These are phyloP conservation scores for Apiotrichum veenhuisii DNA, from an alignment of 1,284 basidiomycete species.

Conservation along the genomic window DNA sequence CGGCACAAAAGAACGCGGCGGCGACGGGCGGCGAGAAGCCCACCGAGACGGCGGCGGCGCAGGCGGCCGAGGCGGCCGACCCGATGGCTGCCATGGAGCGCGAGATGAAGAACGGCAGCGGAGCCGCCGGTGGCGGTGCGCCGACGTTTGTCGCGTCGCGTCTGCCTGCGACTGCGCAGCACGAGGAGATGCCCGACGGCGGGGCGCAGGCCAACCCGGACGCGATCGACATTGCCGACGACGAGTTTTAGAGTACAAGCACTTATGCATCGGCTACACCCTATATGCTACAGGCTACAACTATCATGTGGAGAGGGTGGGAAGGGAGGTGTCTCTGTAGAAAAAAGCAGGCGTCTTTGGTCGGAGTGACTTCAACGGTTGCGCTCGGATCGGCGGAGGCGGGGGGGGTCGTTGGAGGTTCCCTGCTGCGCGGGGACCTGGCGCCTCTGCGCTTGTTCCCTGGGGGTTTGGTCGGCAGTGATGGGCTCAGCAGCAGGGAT, in stretches of 20 bases:
- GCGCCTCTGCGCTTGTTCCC: too few species aligned
- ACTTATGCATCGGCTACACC: neutral
- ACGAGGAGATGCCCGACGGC: slow-evolving; percentile 29
- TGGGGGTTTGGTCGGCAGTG: too few species aligned
- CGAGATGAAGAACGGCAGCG: slow-evolving; percentile 58
- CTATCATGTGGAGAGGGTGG: too few species aligned
- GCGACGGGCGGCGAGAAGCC: slow-evolving; percentile 44
- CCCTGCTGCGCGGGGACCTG: too few species aligned
- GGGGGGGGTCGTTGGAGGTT: too few species aligned
- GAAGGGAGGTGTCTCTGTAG: too few species aligned
- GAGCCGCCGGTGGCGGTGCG: slow-evolving; percentile 6
- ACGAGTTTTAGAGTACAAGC: slow-evolving; percentile 35
- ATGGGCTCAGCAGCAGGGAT: too few species aligned
- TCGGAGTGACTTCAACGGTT: too few species aligned
- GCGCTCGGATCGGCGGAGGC: too few species aligned
- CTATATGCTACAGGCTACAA: neutral
- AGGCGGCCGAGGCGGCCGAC: slow-evolving; percentile 52
- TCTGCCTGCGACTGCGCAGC: slow-evolving; percentile 27
- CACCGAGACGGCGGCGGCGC: slow-evolving; percentile 34
- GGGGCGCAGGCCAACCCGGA: slow-evolving; percentile 43
- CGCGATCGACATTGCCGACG: slow-evolving; percentile 47
- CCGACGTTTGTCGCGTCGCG: slow-evolving; percentile 66
- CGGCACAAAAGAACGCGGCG: slow-evolving; percentile 74
- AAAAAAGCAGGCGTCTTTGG: too few species aligned
- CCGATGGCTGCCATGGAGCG: slow-evolving; percentile 57